Base-by-base conservation (phyloP, 441 rosid genomes). In the Flueggea neowawraea region DNA sequence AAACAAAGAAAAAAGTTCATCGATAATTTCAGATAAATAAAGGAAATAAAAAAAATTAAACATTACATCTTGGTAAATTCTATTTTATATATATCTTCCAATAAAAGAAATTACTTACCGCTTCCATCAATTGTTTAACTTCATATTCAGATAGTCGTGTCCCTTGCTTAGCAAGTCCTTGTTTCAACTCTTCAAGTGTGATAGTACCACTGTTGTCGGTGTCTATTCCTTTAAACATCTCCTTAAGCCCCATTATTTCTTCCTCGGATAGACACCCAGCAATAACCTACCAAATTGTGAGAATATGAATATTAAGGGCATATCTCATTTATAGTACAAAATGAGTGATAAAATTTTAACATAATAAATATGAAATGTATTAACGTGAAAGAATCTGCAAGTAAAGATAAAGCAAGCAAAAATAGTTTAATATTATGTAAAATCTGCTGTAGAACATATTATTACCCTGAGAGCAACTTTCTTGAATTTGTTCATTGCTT, bases 231-330 rank as follows among this genome's bases (percentile, higher is more conserved):
- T 43, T 83, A 74, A 93, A 88, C 97, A 90, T 88, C 74, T 90
- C 91, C 70, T 93, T 88, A 61, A 90, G 67, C 10, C 97, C 95
- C 89, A 78, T 88, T 76, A 93, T 93, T 74, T 87, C 96, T 83
- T 89, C 97, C 70, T 90, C 95, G 0, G 96, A 94, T 58, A 94
- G 74, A 67, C 96, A 88, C 4, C 96, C 96, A 0, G 96, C 97
- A 58, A 94, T 87, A 52, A 93, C 92, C 98, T 90, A 45, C 59
- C 10, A 15, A 6, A 7, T 55, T 31, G 36, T 15, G 58, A 17
- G 36, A 22, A 22, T 22, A 22, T n/a, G n/a, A 22, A 22, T 22
- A 31, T 17, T 12, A 2, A 11, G 28, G 9, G 36, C 12, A 4
- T 6, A 3, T 6, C n/a, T 12, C 3, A 55, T 10, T 31, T 28